Percentiles rank a stretch among this genome's conserved stretches.
Conservation (phyloP, 2,329 filamentous ascomycete species). For the Penicillium sp. region DNA sequence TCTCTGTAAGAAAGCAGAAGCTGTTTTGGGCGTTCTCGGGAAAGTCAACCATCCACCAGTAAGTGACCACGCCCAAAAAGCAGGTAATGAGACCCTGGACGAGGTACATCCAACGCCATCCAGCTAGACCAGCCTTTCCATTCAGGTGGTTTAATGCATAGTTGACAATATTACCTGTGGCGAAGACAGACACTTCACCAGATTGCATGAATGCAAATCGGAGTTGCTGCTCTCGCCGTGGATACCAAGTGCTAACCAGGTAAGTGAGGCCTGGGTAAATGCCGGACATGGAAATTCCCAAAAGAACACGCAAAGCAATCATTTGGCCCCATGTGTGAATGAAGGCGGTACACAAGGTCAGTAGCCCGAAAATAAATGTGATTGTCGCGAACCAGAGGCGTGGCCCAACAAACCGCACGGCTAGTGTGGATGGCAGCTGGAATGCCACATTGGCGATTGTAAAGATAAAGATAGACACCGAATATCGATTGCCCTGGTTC, state of each 20-base stretch:
- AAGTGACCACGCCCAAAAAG: conserved; percentile 60
- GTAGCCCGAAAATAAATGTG: conserved; percentile 62
- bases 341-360: conserved; percentile 70
- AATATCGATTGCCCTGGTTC: conserved; percentile 63
- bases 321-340: conserved; percentile 68
- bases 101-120: conserved; percentile 71
- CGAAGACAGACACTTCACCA: conserved; percentile 65
- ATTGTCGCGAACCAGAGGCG: conserved; percentile 62
- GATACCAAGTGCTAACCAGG: conserved; percentile 60
- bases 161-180: conserved; percentile 68
- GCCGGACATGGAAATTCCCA: conserved; percentile 62
- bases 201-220: conserved; percentile 66
- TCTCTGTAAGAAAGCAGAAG: conserved; percentile 58
- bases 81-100: conserved; percentile 65
- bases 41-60: conserved; percentile 72
- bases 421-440: conserved; percentile 68
- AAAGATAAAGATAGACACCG: conserved; percentile 72
- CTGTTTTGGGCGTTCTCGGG: conserved; percentile 61
- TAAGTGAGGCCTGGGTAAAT: conserved; percentile 49
- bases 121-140: conserved; percentile 56
- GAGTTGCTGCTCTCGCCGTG: conserved; percentile 64
- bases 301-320: conserved; percentile 65
- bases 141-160: conserved; percentile 67
- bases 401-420: conserved; percentile 65
- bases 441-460: conserved; percentile 68